phyloP scores from a whole-genome alignment of 495 filamentous ascomycete species.

The Trichoderma erinaceum region DNA sequence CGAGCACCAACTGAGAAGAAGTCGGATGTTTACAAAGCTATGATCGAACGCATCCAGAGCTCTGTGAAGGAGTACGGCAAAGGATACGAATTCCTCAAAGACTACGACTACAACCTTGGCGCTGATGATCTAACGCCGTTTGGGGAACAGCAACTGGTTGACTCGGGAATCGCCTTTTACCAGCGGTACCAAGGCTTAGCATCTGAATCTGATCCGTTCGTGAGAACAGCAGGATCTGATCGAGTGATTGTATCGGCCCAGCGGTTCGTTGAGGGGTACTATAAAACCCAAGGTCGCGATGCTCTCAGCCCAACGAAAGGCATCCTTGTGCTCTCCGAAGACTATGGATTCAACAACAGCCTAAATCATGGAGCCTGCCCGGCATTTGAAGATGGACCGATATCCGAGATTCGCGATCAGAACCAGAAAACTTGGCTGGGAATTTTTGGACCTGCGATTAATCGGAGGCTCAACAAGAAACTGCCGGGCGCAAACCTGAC shows the following conservation, averaged over 20 bases:
- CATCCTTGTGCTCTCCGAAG: conserved; percentile 61
- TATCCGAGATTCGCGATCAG: conserved; percentile 38
- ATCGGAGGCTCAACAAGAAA: conserved; percentile 52
- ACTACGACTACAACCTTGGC: conserved; percentile 68
- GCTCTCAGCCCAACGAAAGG: conserved; percentile 43
- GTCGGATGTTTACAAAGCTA: conserved; percentile 46
- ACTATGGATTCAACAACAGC: conserved; percentile 62
- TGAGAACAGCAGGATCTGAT: conserved; percentile 61
- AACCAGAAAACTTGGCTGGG: conserved; percentile 49
- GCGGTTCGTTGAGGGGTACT: conserved; percentile 67
- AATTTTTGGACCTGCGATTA: conserved; percentile 57
- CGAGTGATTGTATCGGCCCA: conserved; percentile 69
- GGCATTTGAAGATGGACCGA: conserved; percentile 49
- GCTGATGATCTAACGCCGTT: conserved; percentile 67
- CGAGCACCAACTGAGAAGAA: conserved; percentile 67
- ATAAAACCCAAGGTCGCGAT: conserved; percentile 48
- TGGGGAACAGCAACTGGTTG: conserved; percentile 65
- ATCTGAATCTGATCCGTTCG: conserved; percentile 52
- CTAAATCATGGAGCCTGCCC: conserved; percentile 65
- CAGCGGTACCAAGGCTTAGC: conserved; percentile 57
- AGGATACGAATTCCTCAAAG: conserved; percentile 56
- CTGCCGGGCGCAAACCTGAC: conserved; percentile 58
- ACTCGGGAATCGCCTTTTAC: conserved; percentile 71
- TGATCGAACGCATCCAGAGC: conserved; percentile 56
- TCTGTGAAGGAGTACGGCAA: conserved; percentile 49